Evolutionary conservation across 176 grass and related monocot species (phyloP), one percentile per base, ranked within the genome.

Genomic region (Ampelocalamus luodianensis): DNA sequence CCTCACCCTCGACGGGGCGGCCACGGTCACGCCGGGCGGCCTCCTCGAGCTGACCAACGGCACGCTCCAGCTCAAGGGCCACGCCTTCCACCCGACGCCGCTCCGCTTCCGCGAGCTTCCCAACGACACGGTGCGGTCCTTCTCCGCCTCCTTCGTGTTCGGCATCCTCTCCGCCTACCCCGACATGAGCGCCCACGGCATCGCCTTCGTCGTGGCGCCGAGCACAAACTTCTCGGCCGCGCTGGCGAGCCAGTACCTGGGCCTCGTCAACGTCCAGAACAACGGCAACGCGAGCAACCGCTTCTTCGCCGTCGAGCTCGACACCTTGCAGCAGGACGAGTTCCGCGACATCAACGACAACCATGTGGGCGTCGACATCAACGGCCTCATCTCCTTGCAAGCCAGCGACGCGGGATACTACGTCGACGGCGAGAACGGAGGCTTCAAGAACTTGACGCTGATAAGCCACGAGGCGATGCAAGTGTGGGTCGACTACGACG

Each of bases 221-320:
- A 26, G 71, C 16, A 85, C 37, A 10, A 15, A 91, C 74, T 44
- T 92, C 58, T 89, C 87, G 6, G 2, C 18, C 1, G 89, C 90
- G 23, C 46, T 82, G 4, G 40, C 70, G 9, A 73, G 50, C 20
- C 55, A 84, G 70, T 94, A 87, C 77, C 59, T 94, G 3, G 92
- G 92, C 29, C 72, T 94, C 46, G 49, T 87, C 50, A 90, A 85
- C 56, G 20, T 4, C 12, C 59, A 27, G 53, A 85, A 75, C 71
- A 76, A 92, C 9, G 89, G 90, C 23, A 80, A 82, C 27, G 32
- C 71, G 0, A 22, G 22, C 10, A 87, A 91, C 79, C 83, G 73
- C 54, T 44, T 94, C 43, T 79, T 94, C 61, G 90, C 81, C 17
- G 60, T 92, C 6, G 92, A 94, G 77, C 77, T 94, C 23, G 92